phyloP scores from a whole-genome alignment of 257 asterid species.

The Pogostemon cablin region DNA sequence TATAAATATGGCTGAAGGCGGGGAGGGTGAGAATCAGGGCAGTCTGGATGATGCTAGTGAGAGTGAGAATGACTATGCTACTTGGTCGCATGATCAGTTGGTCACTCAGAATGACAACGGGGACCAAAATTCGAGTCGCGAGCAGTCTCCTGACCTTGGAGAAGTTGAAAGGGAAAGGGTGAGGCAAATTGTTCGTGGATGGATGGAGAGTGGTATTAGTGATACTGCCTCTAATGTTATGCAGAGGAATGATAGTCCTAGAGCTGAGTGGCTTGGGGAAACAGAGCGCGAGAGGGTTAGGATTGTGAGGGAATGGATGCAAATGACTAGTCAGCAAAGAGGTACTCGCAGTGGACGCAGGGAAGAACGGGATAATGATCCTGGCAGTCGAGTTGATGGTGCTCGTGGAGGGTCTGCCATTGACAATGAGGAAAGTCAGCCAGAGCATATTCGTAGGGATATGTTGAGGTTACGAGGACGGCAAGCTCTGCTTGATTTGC shows the following conservation, averaged over 20 bases:
- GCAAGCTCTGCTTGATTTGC: constrained; percentile 86
- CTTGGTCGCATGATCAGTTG: constrained; percentile 64
- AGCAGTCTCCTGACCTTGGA: constrained; percentile 89
- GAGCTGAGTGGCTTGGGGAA: constrained; percentile 95
- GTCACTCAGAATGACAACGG: constrained; percentile 54
- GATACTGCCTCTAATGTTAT: constrained; percentile 63
- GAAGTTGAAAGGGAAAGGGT: constrained; percentile 94
- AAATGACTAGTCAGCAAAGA: constrained; percentile 90
- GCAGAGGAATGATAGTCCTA: constrained; percentile 64
- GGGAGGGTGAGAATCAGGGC: constrained; percentile 65
- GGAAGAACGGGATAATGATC: constrained; percentile 50
- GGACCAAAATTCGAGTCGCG: constrained; percentile 72
- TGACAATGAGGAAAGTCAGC: constrained; percentile 72
- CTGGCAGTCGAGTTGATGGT: constrained; percentile 52
- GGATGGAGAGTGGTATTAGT: constrained; percentile 91
- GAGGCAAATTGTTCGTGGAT: constrained; percentile 92
- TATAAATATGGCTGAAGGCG: constrained; percentile 55
- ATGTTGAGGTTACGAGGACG: constrained; percentile 86
- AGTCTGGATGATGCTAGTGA: constrained; percentile 61
- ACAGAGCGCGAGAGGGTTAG: constrained; percentile 96
- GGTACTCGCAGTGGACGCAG: constrained; percentile 59
- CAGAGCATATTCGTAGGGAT: constrained; percentile 79
- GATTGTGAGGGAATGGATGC: constrained; percentile 94
- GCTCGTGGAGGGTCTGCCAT: constrained; percentile 53
- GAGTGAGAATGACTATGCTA: constrained; percentile 69